Conservation (phyloP, 441 rosid genomes). For the Isatis lusitanica region DNA sequence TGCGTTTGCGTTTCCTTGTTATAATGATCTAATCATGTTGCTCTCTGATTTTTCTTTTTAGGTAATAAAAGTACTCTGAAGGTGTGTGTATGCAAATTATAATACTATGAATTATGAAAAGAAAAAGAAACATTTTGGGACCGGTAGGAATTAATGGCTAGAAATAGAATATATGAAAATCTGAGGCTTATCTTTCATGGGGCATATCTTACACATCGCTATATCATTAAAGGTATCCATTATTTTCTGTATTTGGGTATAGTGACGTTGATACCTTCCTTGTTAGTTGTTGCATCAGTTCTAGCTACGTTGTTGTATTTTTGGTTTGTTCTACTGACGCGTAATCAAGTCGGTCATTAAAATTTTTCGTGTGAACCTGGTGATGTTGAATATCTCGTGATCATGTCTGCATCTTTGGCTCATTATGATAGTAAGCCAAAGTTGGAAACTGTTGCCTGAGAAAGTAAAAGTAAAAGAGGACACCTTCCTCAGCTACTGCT, state of each 20-base stretch:
- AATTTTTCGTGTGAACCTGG: slow-evolving; percentile 2
- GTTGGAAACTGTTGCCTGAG: slow-evolving; percentile 24
- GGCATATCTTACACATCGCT: slow-evolving; percentile 2
- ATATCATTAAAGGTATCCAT: slow-evolving; percentile 20
- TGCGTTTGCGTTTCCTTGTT: neutral
- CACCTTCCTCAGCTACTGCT: slow-evolving; percentile 8
- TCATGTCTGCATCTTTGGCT: slow-evolving; percentile 20
- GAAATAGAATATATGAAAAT: neutral
- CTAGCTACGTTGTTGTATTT: slow-evolving; percentile 18
- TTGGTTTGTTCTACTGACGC: slow-evolving; percentile 10
- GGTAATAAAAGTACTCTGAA: neutral
- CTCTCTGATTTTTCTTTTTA: no score
- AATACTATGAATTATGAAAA: slow-evolving; percentile 21
- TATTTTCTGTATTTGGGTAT: slow-evolving; percentile 19
- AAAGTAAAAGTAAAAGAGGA: slow-evolving; percentile 16
- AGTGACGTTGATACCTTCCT: slow-evolving; percentile 25
- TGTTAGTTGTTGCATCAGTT: slow-evolving; percentile 5
- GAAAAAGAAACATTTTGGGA: neutral
- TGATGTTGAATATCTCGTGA: slow-evolving; percentile 12
- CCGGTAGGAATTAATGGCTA: slow-evolving; percentile 6
- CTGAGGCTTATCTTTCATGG: slow-evolving; percentile 20
- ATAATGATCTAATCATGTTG: neutral
- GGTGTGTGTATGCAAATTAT: neutral
- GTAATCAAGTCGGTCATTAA: neutral
- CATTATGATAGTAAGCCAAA: slow-evolving; percentile 30